Evolutionary conservation across 768 basidiomycete species (phyloP), one percentile per base, ranked within the genome.

Genomic region (Dacryopinax primogenitus): DNA sequence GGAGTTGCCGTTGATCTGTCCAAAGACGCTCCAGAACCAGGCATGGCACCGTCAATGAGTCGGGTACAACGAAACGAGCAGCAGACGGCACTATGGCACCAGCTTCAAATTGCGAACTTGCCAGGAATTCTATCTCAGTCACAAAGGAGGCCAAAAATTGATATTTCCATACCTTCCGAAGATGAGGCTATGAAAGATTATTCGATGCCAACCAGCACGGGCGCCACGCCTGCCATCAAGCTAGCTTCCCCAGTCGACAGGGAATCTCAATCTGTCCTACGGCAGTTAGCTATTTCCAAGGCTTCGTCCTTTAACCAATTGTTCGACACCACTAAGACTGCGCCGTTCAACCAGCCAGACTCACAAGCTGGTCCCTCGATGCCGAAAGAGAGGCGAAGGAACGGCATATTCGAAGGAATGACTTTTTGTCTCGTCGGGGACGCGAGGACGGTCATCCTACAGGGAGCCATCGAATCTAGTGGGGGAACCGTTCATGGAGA

Each of bases 391-490:
- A 23, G 32, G 51, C 51, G 51, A 3, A 26, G 21, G 9, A 51
- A 65, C 4, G 7, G 26, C 18, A 51, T 65, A 7, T 65, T 65
- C 36, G 36, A 30, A 18, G 65, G 65, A 11, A 33, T 62, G 51
- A 62, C 58, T 6, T 65, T 65, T 65, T 32, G 58, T 21, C 26
- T 39, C 11, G 3, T 65, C 16, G 65, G 65, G 3, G 65, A 62
- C 30, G 65, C 65, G 11, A 36, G 16, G 13, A 62, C 58, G 15
- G 61, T 35, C 26, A 36, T 37, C 21, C 34, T 65, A 15, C 28
- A 36, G 26, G 35, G 33, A 2, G 65, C 65, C 21, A 62, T 65
- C n/a, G 26, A 61, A 37, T 35, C 35, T 2, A 21, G 37, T 9
- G 51, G 51, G 7, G 65, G 65, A 7, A 62, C 23, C 6, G 35